Evolutionary conservation across 2,329 filamentous ascomycete species (phyloP).

Genomic region (Mycosphaerella sp.): DNA sequence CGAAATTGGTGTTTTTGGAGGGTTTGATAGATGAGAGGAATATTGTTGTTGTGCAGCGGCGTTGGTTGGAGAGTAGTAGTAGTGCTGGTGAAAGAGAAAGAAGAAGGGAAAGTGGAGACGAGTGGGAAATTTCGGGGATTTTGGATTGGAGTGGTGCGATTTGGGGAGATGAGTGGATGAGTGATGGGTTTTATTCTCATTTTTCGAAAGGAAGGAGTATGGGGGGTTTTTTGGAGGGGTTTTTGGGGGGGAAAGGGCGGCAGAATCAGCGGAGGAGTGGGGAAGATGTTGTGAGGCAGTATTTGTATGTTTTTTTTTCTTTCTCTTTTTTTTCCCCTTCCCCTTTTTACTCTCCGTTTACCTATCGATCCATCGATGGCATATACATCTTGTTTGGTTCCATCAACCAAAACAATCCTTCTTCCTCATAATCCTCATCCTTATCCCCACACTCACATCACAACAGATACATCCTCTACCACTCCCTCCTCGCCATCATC

Average conservation of each 20-base stretch:
- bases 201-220: constrained; percentile 7
- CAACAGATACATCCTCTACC: constrained; percentile 41
- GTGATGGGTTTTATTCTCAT: constrained; percentile 41
- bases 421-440: no score
- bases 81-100: no score
- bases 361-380: background rate
- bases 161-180: constrained; percentile 53
- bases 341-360: no score
- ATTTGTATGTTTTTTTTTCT: constrained; percentile 35
- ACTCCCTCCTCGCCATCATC: constrained; percentile 39
- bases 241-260: constrained; percentile 23
- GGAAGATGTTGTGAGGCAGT: constrained; percentile 34
- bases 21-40: constrained; percentile 43
- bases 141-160: constrained; percentile 49
- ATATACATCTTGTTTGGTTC: background rate
- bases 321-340: no score
- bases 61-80: no score
- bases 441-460: no score
- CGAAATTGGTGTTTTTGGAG: constrained; percentile 48
- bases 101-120: no score
- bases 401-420: no score
- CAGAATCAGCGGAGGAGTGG: constrained; percentile 30
- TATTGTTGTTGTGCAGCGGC: constrained; percentile 38
- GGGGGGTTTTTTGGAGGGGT: constrained; percentile 39
- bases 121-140: constrained; percentile 40